Conservation (phyloP, 768 basidiomycete genomes). For the Dendrothele bispora region DNA sequence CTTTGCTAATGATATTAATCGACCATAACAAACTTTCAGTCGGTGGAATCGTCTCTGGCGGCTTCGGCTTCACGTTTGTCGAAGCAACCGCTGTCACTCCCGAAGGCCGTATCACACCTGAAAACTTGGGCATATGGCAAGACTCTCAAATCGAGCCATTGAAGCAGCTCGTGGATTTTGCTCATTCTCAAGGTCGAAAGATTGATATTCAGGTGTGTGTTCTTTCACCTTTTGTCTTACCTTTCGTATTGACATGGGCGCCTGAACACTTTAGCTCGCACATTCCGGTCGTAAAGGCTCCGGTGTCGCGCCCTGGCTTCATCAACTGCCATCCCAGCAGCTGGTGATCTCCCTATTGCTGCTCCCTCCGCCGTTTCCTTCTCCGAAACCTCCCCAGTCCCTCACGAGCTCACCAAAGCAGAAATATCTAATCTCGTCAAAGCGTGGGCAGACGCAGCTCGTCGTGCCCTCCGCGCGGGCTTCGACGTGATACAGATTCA, state of each 20-base stretch:
- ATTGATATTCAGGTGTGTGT: slow-evolving; percentile 58
- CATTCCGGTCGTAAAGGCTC: slow-evolving; percentile 80
- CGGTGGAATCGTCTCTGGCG: slow-evolving; percentile 50
- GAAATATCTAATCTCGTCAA: slow-evolving; percentile 58
- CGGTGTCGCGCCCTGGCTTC: slow-evolving; percentile 60
- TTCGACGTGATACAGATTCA: slow-evolving; percentile 62
- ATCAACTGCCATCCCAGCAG: slow-evolving; percentile 31
- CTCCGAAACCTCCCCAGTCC: slow-evolving; percentile 42
- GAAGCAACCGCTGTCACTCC: slow-evolving; percentile 68
- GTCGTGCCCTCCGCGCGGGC: slow-evolving; percentile 56
- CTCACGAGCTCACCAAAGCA: slow-evolving; percentile 54
- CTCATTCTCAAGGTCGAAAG: slow-evolving; percentile 65
- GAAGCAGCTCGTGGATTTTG: slow-evolving; percentile 60
- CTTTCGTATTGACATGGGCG: slow-evolving; percentile 29
- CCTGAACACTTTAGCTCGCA: slow-evolving; percentile 38
- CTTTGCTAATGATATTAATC: no score
- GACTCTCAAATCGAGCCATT: slow-evolving; percentile 51
- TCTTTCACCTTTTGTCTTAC: slow-evolving; percentile 44
- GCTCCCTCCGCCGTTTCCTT: slow-evolving; percentile 51
- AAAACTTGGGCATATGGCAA: slow-evolving; percentile 65
- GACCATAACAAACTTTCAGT: no score
- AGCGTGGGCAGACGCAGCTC: slow-evolving; percentile 53
- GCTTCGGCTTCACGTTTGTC: slow-evolving; percentile 55
- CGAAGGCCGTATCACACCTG: slow-evolving; percentile 62
- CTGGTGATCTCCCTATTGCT: slow-evolving; percentile 54